Evolutionary conservation across 1,284 basidiomycete species (phyloP), one percentile per base, ranked within the genome.

Genomic region (Malassezia restricta): DNA sequence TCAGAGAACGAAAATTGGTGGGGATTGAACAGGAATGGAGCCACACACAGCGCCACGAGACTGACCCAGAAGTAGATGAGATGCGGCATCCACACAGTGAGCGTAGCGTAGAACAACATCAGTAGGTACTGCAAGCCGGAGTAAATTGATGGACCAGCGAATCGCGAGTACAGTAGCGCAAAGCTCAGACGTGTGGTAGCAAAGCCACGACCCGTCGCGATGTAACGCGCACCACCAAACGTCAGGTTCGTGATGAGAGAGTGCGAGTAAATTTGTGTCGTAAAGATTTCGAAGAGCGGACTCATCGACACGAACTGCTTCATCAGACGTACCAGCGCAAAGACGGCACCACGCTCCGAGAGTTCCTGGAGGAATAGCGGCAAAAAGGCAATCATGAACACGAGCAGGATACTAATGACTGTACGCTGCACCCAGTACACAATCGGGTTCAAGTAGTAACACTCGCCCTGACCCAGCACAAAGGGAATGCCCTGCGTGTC

Each of bases 41-140:
- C 68, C 27, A 73, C 57, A 61, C 66, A 69, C 43, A 73, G 63
- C 17, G 70, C 65, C 42, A 68, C 55, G 50, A 73, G 64, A 37
- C 64, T 66, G 60, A 71, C 59, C 70, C 70, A 73, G 62, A 73
- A 73, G 62, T 73, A 73, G 60, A 73, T 71, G 59, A 73, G 51
- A 47, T 73, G 70, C 32, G 70, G 70, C 47, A 73, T 64, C 70
- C 70, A 73, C 15, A 71, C 64, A 51, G 68, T 65, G n/a, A 73
- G 51, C 28, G 70, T 73, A 43, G 71, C 59, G 57, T 73, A 73
- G 47, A 73, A 66, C 28, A 71, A 59, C 57, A 70, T 47, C 38
- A 73, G 51, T 45, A 71, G 48, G 42, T 68, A 57, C 32, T 68
- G 63, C 65, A 71, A 68, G 30, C 70, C 70, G 40, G 64, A 59